Evolutionary conservation across 352 stramenopile genomes (phyloP).

Genomic region (Thraustochytrium sp.): DNA sequence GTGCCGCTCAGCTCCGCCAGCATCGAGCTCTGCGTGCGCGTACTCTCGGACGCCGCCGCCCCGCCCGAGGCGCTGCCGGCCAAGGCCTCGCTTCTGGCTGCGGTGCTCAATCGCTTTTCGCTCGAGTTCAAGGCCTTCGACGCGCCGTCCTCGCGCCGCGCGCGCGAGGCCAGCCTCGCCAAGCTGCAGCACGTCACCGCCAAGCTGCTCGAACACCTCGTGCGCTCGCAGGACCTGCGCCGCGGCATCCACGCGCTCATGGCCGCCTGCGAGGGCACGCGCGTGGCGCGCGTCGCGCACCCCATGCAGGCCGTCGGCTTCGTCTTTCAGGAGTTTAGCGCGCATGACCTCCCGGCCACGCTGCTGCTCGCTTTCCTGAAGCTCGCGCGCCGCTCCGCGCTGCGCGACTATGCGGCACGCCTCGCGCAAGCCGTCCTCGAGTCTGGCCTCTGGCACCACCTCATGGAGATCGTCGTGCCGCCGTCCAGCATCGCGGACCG

Average conservation of each 20-base stretch:
- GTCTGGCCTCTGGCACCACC: background rate
- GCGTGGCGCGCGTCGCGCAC: background rate
- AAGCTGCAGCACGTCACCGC: background rate
- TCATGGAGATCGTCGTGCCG: background rate
- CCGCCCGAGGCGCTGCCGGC: background rate
- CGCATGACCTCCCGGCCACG: background rate
- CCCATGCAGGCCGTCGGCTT: constrained; percentile 23
- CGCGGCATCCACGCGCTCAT: background rate
- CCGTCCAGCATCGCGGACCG: background rate
- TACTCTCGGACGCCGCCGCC: background rate
- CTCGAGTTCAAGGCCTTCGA: constrained; percentile 33
- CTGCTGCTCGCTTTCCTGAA: background rate
- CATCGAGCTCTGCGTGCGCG: background rate
- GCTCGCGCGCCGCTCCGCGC: constrained; percentile 4
- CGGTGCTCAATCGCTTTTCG: constrained; percentile 33
- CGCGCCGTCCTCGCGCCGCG: background rate
- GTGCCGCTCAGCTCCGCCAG: constrained; percentile 8
- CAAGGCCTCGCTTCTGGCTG: background rate
- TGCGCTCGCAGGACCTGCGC: background rate
- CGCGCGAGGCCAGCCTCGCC: background rate
- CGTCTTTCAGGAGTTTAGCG: background rate
- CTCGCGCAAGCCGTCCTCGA: background rate
- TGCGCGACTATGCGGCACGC: background rate
- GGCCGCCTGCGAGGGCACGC: background rate
- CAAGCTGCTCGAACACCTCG: background rate